These are phyloP conservation scores for Coniella lustricola DNA, from an alignment of 2,329 filamentous ascomycete species.

Conservation along the genomic window DNA sequence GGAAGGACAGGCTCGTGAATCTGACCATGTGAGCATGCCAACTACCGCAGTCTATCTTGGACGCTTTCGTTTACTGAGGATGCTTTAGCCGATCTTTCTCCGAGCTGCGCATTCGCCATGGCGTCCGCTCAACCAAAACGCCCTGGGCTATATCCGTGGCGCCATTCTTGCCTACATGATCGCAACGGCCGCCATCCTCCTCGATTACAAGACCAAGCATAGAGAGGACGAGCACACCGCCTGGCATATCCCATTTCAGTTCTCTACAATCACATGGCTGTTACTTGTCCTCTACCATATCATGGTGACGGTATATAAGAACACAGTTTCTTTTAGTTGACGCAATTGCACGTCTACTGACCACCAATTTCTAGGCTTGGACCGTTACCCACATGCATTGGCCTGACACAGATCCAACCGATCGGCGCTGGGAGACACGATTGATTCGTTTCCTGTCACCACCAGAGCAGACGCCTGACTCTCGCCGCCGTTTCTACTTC, in stretches of 20 bases:
- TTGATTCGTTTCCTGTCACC: constrained; percentile 38
- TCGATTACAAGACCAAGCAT: constrained; percentile 37
- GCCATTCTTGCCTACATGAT: constrained; percentile 36
- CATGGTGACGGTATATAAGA: constrained; percentile 36
- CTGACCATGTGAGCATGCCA: constrained; percentile 25
- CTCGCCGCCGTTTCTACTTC: constrained; percentile 40
- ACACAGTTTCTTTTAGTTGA: not conserved
- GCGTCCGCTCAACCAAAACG: constrained; percentile 37
- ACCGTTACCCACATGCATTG: constrained; percentile 45
- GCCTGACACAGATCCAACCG: constrained; percentile 32
- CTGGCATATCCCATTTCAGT: constrained; percentile 42
- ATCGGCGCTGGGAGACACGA: constrained; percentile 29
- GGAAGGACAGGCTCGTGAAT: constrained; percentile 8
- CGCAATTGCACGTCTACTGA: not conserved
- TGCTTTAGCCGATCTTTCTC: constrained; percentile 41
- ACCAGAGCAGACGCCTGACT: constrained; percentile 33
- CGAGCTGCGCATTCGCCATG: constrained; percentile 47
- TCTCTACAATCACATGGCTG: constrained; percentile 37
- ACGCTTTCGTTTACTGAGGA: constrained; percentile 12
- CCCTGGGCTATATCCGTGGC: constrained; percentile 37
- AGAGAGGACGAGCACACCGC: constrained; percentile 31
- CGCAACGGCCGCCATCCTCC: constrained; percentile 33
- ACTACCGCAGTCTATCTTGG: not conserved
- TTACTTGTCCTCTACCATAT: constrained; percentile 40
- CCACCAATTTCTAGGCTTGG: constrained; percentile 28